Percentiles rank a stretch among this genome's conserved stretches.
These are phyloP conservation scores for Oryza nivara DNA, from an alignment of 176 grass and related monocot genomes.

Conservation along the genomic window DNA sequence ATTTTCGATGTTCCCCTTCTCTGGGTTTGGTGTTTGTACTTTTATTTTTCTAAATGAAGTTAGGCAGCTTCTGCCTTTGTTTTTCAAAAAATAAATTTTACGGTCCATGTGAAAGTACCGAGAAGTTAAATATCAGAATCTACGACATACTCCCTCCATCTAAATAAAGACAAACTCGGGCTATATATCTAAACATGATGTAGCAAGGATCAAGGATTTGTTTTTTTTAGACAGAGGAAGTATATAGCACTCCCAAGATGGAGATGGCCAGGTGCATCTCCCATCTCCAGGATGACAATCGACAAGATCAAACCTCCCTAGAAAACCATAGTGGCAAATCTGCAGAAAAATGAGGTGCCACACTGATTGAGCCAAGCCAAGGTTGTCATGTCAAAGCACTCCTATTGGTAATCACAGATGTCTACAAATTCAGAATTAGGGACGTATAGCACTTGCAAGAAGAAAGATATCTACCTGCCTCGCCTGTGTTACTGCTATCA, in stretches of 20 bases:
- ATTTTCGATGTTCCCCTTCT: background rate
- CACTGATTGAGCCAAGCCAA: background rate
- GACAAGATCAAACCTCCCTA: background rate
- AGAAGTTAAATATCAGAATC: background rate
- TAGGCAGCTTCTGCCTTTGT: background rate
- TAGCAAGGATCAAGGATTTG: no score
- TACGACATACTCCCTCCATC: no score
- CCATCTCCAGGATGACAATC: background rate
- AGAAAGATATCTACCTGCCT: background rate
- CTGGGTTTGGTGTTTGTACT: background rate
- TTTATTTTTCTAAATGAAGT: background rate
- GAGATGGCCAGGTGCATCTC: background rate
- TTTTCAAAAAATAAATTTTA: no score
- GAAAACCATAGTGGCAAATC: slow-evolving; percentile 15
- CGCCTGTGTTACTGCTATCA: slow-evolving; percentile 16
- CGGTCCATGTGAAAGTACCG: no score
- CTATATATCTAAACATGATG: no score
- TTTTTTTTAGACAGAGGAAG: no score
- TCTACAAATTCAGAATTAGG: background rate
- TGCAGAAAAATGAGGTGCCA: background rate
- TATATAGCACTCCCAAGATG: background rate
- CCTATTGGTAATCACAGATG: background rate
- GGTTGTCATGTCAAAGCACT: background rate
- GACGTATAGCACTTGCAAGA: background rate
- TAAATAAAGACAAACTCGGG: no score